Percentiles rank a stretch among this genome's conserved stretches.
phyloP scores from a whole-genome alignment of 2,329 filamentous ascomycete genomes.

The Teratosphaeria zuluensis region DNA sequence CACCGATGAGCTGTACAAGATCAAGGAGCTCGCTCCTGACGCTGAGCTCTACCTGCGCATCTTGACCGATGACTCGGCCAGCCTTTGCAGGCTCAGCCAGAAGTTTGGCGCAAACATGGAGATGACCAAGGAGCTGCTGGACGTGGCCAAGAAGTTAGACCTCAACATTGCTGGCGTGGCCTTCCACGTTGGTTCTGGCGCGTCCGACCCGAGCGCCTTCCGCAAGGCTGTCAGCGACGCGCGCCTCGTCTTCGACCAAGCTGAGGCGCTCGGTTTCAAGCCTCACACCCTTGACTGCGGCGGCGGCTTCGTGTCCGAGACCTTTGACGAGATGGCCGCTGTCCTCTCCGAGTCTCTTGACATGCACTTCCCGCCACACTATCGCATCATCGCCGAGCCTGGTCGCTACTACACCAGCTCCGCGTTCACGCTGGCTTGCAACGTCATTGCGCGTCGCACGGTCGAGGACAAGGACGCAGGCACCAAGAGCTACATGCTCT shows the following conservation, averaged over 20 bases:
- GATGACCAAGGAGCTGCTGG: slow-evolving; percentile 64
- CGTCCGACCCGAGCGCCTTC: slow-evolving; percentile 86
- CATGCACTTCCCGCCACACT: slow-evolving; percentile 71
- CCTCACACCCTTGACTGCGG: slow-evolving; percentile 88
- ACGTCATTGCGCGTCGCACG: slow-evolving; percentile 89
- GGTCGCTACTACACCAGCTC: slow-evolving; percentile 91
- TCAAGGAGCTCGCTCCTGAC: slow-evolving; percentile 78
- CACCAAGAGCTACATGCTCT: slow-evolving; percentile 82
- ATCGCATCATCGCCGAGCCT: slow-evolving; percentile 89
- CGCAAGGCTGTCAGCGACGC: slow-evolving; percentile 85
- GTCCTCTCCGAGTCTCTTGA: slow-evolving; percentile 74
- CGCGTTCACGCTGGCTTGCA: slow-evolving; percentile 90
- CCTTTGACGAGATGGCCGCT: slow-evolving; percentile 80
- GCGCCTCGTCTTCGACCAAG: slow-evolving; percentile 79
- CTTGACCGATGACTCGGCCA: slow-evolving; percentile 89
- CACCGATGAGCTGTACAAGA: slow-evolving; percentile 94
- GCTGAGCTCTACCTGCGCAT: slow-evolving; percentile 93
- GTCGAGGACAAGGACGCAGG: slow-evolving; percentile 60
- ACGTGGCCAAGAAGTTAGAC: slow-evolving; percentile 68
- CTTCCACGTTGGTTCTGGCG: slow-evolving; percentile 95
- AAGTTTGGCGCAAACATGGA: slow-evolving; percentile 94
- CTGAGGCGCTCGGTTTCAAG: slow-evolving; percentile 62
- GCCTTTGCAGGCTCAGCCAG: slow-evolving; percentile 87
- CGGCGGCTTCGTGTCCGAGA: slow-evolving; percentile 83
- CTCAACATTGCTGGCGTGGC: slow-evolving; percentile 92